Conservation (phyloP, 139 green algal species). For the Chlamydomonas schloesseri region DNA sequence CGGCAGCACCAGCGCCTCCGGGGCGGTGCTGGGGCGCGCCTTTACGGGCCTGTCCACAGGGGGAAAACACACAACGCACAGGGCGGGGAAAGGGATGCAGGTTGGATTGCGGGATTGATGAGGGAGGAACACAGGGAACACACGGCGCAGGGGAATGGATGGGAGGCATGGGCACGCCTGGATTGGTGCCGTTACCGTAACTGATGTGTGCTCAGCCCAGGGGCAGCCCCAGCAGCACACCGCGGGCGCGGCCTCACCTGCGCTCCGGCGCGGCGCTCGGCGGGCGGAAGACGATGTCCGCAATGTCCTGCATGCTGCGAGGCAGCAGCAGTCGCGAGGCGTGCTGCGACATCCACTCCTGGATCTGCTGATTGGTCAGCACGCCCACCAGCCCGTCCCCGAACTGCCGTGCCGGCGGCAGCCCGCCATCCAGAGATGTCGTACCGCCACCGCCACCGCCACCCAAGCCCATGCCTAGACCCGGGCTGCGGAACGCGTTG, state of each 20-base stretch:
- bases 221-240: too few relatives aligned
- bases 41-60: background rate
- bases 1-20: background rate
- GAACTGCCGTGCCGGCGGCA: slow-evolving; percentile 23
- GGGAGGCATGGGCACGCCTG: too few relatives aligned
- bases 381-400: slow-evolving; percentile 34
- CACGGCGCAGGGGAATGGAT: too few relatives aligned
- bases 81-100: background rate
- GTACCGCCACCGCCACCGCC: too few relatives aligned
- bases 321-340: slow-evolving; percentile 46
- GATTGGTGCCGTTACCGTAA: too few relatives aligned
- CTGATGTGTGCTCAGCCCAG: too few relatives aligned
- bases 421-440: background rate
- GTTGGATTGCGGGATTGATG: background rate
- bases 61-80: too few relatives aligned
- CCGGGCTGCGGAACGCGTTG: too few relatives aligned
- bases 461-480: too few relatives aligned
- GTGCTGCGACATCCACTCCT: slow-evolving; percentile 52
- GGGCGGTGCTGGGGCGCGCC: background rate
- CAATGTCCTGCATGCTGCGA: slow-evolving; percentile 38
- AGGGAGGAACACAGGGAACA: too few relatives aligned
- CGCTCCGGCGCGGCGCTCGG: slow-evolving; percentile 26
- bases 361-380: slow-evolving; percentile 41
- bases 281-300: slow-evolving; percentile 40
- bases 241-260: slow-evolving; percentile 8